Percentiles rank a stretch among this genome's conserved stretches.
These are phyloP conservation scores for Fusarium sublunatum DNA, from an alignment of 2,329 filamentous ascomycete genomes.

Conservation along the genomic window DNA sequence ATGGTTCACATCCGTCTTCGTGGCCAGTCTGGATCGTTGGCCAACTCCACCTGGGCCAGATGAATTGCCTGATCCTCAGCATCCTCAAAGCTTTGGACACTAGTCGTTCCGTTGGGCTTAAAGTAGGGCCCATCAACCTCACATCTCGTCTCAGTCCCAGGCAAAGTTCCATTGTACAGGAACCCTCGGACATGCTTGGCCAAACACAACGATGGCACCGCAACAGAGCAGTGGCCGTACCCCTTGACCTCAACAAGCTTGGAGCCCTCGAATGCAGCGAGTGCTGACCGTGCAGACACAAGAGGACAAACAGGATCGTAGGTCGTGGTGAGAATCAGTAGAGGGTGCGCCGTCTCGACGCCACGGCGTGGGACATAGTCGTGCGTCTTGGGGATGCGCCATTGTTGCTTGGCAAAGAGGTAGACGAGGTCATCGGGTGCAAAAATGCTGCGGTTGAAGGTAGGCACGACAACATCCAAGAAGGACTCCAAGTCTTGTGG, in stretches of 20 bases:
- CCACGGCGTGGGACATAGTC: constrained; percentile 38
- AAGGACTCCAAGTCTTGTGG: constrained; percentile 48
- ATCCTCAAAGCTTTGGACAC: constrained; percentile 7
- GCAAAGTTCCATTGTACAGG: constrained; percentile 54
- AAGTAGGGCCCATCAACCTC: constrained; percentile 56
- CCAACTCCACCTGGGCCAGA: constrained; percentile 32
- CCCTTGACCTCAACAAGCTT: constrained; percentile 55
- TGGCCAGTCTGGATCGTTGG: constrained; percentile 30
- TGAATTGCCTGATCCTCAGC: constrained; percentile 36
- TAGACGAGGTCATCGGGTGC: constrained; percentile 47
- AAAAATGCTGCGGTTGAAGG: constrained; percentile 50
- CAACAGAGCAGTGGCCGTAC: constrained; percentile 57
- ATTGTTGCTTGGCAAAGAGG: constrained; percentile 48
- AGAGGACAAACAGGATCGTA: constrained; percentile 64
- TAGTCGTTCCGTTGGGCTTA: constrained; percentile 17
- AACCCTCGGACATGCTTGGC: constrained; percentile 52
- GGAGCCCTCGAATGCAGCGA: constrained; percentile 52
- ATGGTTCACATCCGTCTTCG: not conserved
- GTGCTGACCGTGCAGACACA: constrained; percentile 52
- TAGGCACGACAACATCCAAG: constrained; percentile 50
- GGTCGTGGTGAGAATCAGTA: constrained; percentile 49
- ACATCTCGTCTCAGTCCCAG: constrained; percentile 51
- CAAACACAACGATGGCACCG: constrained; percentile 53
- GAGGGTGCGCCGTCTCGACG: constrained; percentile 51
- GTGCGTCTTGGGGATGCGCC: constrained; percentile 48